A percentile compares a stretch with the other conserved stretches of the same genome.
These are phyloP conservation scores for Diaporthe ilicicola DNA, from an alignment of 2,329 filamentous ascomycete species.

Conservation along the genomic window DNA sequence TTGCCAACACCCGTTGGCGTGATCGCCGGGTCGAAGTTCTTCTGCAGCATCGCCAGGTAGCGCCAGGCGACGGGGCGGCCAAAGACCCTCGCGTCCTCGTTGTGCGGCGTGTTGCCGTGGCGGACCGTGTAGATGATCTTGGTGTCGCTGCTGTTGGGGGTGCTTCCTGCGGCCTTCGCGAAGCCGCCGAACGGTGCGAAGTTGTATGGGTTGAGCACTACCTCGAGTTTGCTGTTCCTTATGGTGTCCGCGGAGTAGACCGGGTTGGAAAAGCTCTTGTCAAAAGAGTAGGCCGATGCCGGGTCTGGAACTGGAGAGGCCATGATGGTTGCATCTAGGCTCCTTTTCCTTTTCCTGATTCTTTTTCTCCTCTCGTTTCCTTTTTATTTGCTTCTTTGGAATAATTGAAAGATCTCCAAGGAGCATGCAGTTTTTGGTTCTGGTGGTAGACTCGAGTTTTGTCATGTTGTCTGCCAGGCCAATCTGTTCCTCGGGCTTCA, in stretches of 20 bases:
- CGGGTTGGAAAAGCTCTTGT: background rate
- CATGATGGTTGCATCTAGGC: background rate
- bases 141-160: background rate
- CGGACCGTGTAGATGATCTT: constrained; percentile 28
- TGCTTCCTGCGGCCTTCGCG: too few species aligned
- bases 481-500: background rate
- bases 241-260: background rate
- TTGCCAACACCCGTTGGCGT: background rate
- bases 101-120: constrained; percentile 28
- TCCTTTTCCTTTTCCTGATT: background rate
- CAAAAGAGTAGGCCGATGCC: background rate
- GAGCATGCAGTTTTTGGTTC: too few species aligned
- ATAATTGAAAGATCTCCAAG: too few species aligned
- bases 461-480: too few species aligned
- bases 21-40: constrained; percentile 21
- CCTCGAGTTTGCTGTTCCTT: background rate
- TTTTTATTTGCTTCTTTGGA: too few species aligned
- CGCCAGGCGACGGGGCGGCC: constrained; percentile 27
- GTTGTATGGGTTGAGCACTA: background rate
- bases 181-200: background rate
- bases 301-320: too few species aligned
- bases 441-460: too few species aligned
- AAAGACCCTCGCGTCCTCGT: constrained; percentile 6
- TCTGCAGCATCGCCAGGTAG: constrained; percentile 13
- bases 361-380: too few species aligned